These are phyloP conservation scores for Brasilioporus rufonigricans DNA, from an alignment of 768 basidiomycete genomes.

Conservation along the genomic window DNA sequence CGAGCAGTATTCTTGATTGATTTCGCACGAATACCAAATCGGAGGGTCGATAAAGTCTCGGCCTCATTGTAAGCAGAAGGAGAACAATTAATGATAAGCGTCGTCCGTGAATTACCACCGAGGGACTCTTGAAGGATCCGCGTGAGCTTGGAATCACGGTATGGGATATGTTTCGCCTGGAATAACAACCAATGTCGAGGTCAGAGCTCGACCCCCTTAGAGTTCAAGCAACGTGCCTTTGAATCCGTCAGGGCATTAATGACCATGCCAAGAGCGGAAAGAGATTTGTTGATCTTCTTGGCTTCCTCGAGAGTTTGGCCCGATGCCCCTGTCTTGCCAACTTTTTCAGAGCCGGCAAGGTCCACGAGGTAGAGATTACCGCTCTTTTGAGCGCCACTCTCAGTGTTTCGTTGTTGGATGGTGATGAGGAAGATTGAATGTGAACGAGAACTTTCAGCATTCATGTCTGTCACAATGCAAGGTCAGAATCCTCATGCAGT, in stretches of 20 bases:
- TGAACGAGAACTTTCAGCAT: slow-evolving; percentile 97
- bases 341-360: slow-evolving; percentile 97
- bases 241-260: slow-evolving; percentile 97
- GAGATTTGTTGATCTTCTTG: slow-evolving; percentile 99
- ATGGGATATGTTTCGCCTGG: slow-evolving; percentile 94
- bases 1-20: slow-evolving; percentile 99
- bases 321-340: slow-evolving; percentile 98
- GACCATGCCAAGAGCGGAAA: slow-evolving; percentile 98
- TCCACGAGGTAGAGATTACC: slow-evolving; percentile 98
- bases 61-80: slow-evolving; percentile 96
- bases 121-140: slow-evolving; percentile 98
- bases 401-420: slow-evolving; percentile 94
- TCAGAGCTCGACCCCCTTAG: slow-evolving; percentile 2
- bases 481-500: slow-evolving; percentile 2
- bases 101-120: slow-evolving; percentile 92
- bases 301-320: slow-evolving; percentile 99
- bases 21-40: slow-evolving; percentile 99
- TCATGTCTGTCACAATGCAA: slow-evolving; percentile 74
- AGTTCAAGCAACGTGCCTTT: slow-evolving; percentile 56
- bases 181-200: slow-evolving; percentile 1
- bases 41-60: slow-evolving; percentile 94
- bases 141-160: slow-evolving; percentile 98
- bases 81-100: slow-evolving; percentile 99
- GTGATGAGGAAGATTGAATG: slow-evolving; percentile 99
- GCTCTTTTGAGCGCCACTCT: slow-evolving; percentile 92